Evolutionary conservation across 805 yeast species (phyloP).

Genomic region (Metschnikowia matae): DNA sequence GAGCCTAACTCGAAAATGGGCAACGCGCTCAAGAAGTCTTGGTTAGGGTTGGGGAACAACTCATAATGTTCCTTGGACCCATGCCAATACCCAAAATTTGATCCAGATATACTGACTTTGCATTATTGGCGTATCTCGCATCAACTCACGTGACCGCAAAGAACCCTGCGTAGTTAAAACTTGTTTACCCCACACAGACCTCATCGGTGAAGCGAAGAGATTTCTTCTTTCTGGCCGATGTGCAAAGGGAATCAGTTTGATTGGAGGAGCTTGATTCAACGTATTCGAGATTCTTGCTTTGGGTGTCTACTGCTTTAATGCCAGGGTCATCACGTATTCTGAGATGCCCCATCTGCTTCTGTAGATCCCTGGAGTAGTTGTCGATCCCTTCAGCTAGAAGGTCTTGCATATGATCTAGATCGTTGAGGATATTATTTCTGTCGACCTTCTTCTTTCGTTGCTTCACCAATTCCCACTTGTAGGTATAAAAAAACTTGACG

Average conservation of each 20-base stretch:
- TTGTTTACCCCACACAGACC: neutral
- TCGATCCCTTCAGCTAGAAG: neutral
- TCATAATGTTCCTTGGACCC: neutral
- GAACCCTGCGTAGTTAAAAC: neutral
- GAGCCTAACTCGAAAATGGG: neutral
- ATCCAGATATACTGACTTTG: neutral
- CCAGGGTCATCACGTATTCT: neutral
- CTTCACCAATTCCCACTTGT: conserved; percentile 7
- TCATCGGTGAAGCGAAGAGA: conserved; percentile 4
- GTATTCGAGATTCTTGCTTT: neutral
- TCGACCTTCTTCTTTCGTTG: neutral
- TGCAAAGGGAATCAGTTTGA: neutral
- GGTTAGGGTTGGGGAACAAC: neutral
- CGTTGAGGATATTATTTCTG: neutral
- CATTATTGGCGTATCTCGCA: neutral
- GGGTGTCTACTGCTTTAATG: neutral
- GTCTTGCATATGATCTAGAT: conserved; percentile 1
- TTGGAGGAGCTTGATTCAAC: neutral
- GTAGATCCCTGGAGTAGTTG: neutral
- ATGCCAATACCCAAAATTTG: neutral
- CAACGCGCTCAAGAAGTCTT: neutral
- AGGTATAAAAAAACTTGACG: conserved; percentile 6
- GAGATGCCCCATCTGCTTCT: conserved; percentile 2
- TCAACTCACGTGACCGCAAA: neutral
- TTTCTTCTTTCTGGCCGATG: neutral